phyloP scores from a whole-genome alignment of 2,329 filamentous ascomycete genomes.

The Aspergillus caelatus region DNA sequence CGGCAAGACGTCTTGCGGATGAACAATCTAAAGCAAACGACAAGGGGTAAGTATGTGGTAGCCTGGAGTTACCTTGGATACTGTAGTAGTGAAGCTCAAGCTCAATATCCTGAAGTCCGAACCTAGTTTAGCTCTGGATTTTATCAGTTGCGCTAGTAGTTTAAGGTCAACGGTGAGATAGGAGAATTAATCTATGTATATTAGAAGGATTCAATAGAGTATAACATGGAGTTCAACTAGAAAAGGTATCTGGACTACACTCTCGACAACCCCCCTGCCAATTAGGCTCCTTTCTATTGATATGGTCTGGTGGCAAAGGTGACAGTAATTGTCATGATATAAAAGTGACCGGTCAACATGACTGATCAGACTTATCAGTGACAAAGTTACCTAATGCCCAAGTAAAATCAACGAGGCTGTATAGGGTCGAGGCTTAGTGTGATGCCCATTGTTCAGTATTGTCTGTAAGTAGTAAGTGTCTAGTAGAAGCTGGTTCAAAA shows the following conservation, averaged over 20 bases:
- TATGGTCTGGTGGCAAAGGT: neutral
- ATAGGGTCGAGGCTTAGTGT: too few relatives aligned
- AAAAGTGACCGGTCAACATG: slow-evolving; percentile 10
- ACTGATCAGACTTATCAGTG: neutral
- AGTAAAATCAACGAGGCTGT: neutral
- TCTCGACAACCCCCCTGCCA: neutral
- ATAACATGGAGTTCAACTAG: neutral
- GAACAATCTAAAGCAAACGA: neutral
- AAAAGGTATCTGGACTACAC: neutral
- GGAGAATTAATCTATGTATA: slow-evolving; percentile 1
- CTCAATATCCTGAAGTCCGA: neutral
- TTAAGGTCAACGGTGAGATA: neutral
- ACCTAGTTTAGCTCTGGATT: neutral
- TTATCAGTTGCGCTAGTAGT: neutral
- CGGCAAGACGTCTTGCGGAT: neutral
- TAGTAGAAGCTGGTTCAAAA: neutral
- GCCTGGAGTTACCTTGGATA: neutral
- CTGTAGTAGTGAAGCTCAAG: neutral
- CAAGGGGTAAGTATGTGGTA: neutral
- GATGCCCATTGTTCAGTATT: neutral
- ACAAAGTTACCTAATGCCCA: neutral
- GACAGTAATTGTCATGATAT: neutral
- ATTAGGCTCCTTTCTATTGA: neutral
- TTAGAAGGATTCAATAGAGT: slow-evolving; percentile 2
- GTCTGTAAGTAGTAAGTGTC: neutral